Evolutionary conservation across 192 early-diverging fungal species (phyloP), one percentile per base, ranked within the genome.

Genomic region (Backusella mclennaniae): DNA sequence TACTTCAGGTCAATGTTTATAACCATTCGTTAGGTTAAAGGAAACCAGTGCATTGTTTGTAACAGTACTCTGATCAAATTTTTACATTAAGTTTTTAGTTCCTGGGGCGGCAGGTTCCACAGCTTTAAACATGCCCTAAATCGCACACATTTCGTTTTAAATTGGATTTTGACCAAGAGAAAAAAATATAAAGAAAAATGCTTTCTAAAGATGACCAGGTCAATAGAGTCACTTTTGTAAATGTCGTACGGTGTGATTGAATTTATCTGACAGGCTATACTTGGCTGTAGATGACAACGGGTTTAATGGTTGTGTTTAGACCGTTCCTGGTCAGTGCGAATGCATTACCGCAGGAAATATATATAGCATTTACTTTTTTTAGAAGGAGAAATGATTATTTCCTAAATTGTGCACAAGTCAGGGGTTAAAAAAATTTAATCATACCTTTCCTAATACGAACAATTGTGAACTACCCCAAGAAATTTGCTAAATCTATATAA

Each of bases 11-110:
- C 19, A 19, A n/a, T 49, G 19, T 49, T 4, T 49, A 49, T n/a
- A 29, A 6, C n/a, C 26, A 63, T 63, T 63, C 56, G 56, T 63
- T 63, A 63, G 56, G 26, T 63, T 63, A 63, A 63, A n/a, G 21
- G 23, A 11, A 63, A 21, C 56, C 56, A 63, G 56, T 63, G 2
- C 56, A 63, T 63, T 63, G 8, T 63, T 63, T 63, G 56, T 63
- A 8, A 63, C 56, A 63, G 56, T 63, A 63, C 56, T 63, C 56
- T 63, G 56, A 63, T 63, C 56, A 63, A 63, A 4, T 21, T 63
- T n/a, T 2, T 12, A 39, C 38, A 23, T 29, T 63, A 12, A 12
- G 8, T 59, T 26, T 59, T 23, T 59, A 59, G 9, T 59, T 59
- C 56, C 56, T 59, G 56, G 56, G 56, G 56, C 56, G 23, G 56